Base-by-base conservation (phyloP, 768 basidiomycete species). In the Tricholoma bakamatsutake region DNA sequence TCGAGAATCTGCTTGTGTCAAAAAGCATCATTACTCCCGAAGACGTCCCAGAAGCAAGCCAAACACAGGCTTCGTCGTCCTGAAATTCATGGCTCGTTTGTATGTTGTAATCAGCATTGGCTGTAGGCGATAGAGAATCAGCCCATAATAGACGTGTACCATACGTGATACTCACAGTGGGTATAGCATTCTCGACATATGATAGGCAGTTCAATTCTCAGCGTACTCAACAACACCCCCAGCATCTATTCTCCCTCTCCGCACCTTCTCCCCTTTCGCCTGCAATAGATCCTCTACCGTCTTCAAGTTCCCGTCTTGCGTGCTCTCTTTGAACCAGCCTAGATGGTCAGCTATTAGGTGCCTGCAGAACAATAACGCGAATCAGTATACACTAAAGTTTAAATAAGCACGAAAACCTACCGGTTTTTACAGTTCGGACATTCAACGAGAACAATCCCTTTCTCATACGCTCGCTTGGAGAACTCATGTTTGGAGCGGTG, bases 371-470 rank as follows among this genome's bases (percentile, higher is more conserved):
- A 42, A n/a, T 4, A 39, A 27, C 17, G 15, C 50, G 11, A 50
- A 47, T 11, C 52, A 55, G 12, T n/a, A n/a, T n/a, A 46, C 13
- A 31, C 45, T 53, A 7, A 56, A 30, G 30, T 17, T 28, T 18
- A n/a, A 47, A 35, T 45, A 34, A 52, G 54, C 53, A 42, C 27
- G 21, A 57, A 52, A 11, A 71, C 84, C 52, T 66, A 93, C 90
- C 95, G 75, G 63, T 90, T 92, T 63, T 88, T 84, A 68, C 96
- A 99, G 12, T 80, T 81, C 1, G 95, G 94, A 72, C 96, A 99
- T 66, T 94, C 82, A 1, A 97, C 82, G 27, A 99, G 75, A 2
- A 98, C 95, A 51, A 98, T 85, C 0, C 96, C 96, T 45, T 78
- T 81, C 66, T 88, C 81, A 70, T 99, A 99, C 17, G 91, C 82